phyloP scores from a whole-genome alignment of 1,139 yeast genomes.

The Hansenula anomala region DNA sequence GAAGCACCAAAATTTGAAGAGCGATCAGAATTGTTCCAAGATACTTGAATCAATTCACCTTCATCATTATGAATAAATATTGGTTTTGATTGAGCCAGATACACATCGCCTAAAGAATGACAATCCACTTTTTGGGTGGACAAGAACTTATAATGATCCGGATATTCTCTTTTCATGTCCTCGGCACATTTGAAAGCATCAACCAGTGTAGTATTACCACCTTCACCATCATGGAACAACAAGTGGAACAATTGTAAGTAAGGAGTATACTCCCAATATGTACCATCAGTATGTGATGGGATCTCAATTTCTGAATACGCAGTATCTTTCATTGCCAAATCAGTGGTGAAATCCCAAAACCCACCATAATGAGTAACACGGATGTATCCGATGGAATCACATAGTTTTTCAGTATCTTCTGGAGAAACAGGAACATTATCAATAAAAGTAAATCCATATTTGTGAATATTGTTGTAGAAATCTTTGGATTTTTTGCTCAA shows the following conservation, averaged over 20 bases:
- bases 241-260: conserved; percentile 72
- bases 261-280: conserved; percentile 76
- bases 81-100: conserved; percentile 59
- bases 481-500: conserved; percentile 28
- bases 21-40: conserved; percentile 77
- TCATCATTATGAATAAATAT: conserved; percentile 50
- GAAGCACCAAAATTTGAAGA: conserved; percentile 65
- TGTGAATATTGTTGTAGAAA: conserved; percentile 56
- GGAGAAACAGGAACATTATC: conserved; percentile 61
- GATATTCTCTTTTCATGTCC: conserved; percentile 40
- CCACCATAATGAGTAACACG: conserved; percentile 78
- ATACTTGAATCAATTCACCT: conserved; percentile 57
- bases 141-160: conserved; percentile 52
- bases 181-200: conserved; percentile 67
- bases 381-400: conserved; percentile 58
- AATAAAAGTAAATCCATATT: conserved; percentile 61
- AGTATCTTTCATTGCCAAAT: conserved; percentile 65
- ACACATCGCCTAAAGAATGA: conserved; percentile 75
- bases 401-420: conserved; percentile 55
- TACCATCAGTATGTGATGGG: conserved; percentile 71
- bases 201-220: conserved; percentile 70
- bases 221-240: conserved; percentile 54
- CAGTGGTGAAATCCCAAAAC: conserved; percentile 78
- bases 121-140: conserved; percentile 58
- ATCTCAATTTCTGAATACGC: conserved; percentile 72